Percentiles rank a stretch among this genome's conserved stretches.
These are phyloP conservation scores for Galium porrigens DNA, from an alignment of 305 asterid genomes.

Conservation along the genomic window DNA sequence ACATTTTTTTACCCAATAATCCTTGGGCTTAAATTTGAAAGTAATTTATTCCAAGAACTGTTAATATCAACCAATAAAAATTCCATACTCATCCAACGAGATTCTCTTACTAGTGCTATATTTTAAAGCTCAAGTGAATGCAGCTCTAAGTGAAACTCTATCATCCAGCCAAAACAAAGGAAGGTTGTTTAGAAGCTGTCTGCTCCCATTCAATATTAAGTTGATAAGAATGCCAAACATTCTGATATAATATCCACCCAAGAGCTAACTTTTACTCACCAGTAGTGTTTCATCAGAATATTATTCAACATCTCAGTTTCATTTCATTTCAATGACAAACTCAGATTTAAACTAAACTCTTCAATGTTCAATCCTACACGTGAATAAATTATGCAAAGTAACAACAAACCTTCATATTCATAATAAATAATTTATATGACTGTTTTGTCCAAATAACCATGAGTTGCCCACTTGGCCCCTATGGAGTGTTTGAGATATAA, in stretches of 20 bases:
- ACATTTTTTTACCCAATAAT: not conserved
- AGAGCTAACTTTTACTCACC: not conserved
- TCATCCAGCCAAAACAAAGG: not conserved
- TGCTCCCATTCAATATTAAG: not conserved
- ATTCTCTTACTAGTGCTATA: too few relatives aligned
- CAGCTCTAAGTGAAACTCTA: not conserved
- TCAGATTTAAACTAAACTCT: not conserved
- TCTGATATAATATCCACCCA: not conserved
- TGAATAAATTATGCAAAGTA: too few relatives aligned
- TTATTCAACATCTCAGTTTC: not conserved
- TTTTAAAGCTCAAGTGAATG: not conserved
- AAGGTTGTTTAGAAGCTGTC: not conserved
- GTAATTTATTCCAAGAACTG: too few relatives aligned
- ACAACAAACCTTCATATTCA: not conserved
- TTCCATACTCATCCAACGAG: not conserved
- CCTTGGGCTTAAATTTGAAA: not conserved
- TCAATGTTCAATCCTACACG: not conserved
- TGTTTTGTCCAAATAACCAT: not conserved
- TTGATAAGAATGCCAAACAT: not conserved
- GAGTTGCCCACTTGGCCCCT: not conserved
- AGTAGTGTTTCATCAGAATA: not conserved
- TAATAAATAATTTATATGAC: not conserved
- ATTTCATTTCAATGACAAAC: not conserved
- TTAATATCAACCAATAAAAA: too few relatives aligned
- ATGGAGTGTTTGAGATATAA: not conserved